These are phyloP conservation scores for Aspergillus indologenus DNA, from an alignment of 495 filamentous ascomycete species.

Conservation along the genomic window DNA sequence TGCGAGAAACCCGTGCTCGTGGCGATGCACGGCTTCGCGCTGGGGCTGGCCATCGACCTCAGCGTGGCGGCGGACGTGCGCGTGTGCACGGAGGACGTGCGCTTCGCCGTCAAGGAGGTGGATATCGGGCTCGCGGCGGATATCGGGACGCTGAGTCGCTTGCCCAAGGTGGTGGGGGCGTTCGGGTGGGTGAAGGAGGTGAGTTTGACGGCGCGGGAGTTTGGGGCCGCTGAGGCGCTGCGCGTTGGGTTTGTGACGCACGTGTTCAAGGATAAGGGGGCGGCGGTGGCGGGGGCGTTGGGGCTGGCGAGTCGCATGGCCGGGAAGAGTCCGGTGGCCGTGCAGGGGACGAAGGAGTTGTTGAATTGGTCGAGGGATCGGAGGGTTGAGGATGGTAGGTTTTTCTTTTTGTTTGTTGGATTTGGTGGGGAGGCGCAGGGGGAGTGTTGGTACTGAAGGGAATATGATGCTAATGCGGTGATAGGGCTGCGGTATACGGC, in stretches of 20 bases:
- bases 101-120: slow-evolving; percentile 86
- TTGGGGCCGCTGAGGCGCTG: slow-evolving; percentile 74
- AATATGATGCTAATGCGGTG: slow-evolving; percentile 3
- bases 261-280: slow-evolving; percentile 65
- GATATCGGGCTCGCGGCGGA: slow-evolving; percentile 95
- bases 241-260: slow-evolving; percentile 79
- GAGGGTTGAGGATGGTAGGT: slow-evolving; percentile 69
- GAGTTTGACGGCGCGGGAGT: slow-evolving; percentile 71
- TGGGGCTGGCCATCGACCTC: slow-evolving; percentile 85
- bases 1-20: slow-evolving; percentile 93
- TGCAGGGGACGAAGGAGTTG: slow-evolving; percentile 90
- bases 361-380: slow-evolving; percentile 84
- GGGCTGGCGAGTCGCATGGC: slow-evolving; percentile 66
- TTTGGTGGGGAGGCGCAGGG: neutral
- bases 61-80: slow-evolving; percentile 75
- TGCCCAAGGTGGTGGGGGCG: slow-evolving; percentile 79
- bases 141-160: slow-evolving; percentile 78
- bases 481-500: slow-evolving; percentile 75
- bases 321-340: slow-evolving; percentile 83
- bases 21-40: slow-evolving; percentile 75
- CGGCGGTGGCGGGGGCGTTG: slow-evolving; percentile 59
- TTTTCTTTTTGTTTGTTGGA: neutral
- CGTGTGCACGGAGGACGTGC: slow-evolving; percentile 59
- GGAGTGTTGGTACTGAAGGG: too few species aligned
- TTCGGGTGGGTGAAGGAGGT: slow-evolving; percentile 91